Base-by-base conservation (phyloP, 768 basidiomycete genomes). In the Podaxis sp. region DNA sequence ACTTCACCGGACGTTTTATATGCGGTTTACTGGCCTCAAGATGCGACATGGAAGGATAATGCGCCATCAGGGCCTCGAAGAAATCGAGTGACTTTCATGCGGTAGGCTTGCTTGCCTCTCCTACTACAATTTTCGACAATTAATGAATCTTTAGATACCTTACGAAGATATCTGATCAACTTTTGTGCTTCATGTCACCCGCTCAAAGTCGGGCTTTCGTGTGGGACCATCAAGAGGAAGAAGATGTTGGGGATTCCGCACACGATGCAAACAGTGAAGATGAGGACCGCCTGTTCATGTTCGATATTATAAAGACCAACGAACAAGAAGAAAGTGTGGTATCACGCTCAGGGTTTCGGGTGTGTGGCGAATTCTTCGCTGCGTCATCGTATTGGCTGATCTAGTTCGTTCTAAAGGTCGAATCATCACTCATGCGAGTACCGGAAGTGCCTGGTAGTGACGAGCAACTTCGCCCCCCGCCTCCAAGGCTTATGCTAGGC, bases 11-110 rank as follows among this genome's bases (percentile, higher is more conserved):
- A 75, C 26, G 68, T 74, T 24, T 55, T 82, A 6, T 84, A 82
- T 55, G 76, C 85, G 13, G 66, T 88, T 5, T 87, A 84, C 61
- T 88, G 87, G 87, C 86, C 86, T 0, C 84, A 88, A 63, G 76
- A 83, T 33, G 77, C 72, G 0, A 87, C 86, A 0, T 88, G 87
- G 87, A 69, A 81, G 38, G 84, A 87, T 68, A 71, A 75, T 13
- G 79, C 83, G 0, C 39, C 72, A 5, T 73, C 78, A 1, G 73
- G 83, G 3, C 77, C 84, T 53, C 68, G 75, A 30, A 77, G 81
- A 2, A 88, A 87, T 71, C 77, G 87, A 5, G 74, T 82, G 2
- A 84, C 85, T 0, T 88, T 88, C 66, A 87, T 88, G 84, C 73
- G 86, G 87, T 84, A 71, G 42, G 72, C 61, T 5, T 19, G 49